A percentile compares a stretch with the other conserved stretches of the same genome.
phyloP scores from a whole-genome alignment of 2,329 filamentous ascomycete species.

The Rosellinia necatrix region DNA sequence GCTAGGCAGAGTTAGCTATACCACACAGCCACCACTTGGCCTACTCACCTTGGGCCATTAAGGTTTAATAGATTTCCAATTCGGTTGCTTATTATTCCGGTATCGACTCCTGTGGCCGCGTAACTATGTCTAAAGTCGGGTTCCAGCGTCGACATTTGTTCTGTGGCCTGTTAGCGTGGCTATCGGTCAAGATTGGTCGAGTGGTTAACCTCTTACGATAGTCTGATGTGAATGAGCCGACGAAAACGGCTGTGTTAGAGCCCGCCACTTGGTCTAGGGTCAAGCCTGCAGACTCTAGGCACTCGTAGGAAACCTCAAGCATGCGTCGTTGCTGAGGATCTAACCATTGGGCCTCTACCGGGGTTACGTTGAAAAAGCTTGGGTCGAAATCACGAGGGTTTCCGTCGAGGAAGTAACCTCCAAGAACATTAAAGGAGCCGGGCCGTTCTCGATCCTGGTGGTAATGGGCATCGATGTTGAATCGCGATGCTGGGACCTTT shows the following conservation, averaged over 20 bases:
- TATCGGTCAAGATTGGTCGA: background rate
- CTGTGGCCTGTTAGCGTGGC: constrained; percentile 3
- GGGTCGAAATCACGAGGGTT: constrained; percentile 31
- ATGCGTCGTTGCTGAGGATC: constrained; percentile 49
- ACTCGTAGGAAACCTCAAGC: constrained; percentile 47
- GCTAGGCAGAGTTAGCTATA: constrained; percentile 5
- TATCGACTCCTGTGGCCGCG: constrained; percentile 40
- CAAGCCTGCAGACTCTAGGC: constrained; percentile 46
- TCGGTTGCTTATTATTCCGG: constrained; percentile 44
- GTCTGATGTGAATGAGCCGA: constrained; percentile 32
- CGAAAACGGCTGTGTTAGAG: constrained; percentile 37
- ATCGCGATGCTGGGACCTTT: constrained; percentile 32
- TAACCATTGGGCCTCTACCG: constrained; percentile 45
- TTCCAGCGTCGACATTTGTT: constrained; percentile 36
- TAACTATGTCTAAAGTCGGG: constrained; percentile 33
- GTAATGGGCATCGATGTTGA: constrained; percentile 34
- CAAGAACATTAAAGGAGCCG: constrained; percentile 29
- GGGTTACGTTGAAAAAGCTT: constrained; percentile 47
- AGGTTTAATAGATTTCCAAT: constrained; percentile 46
- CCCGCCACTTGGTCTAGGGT: constrained; percentile 36
- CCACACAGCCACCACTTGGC: background rate
- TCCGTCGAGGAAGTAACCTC: constrained; percentile 36
- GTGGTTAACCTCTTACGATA: constrained; percentile 21
- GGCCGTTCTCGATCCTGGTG: constrained; percentile 33
- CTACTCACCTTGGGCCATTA: constrained; percentile 36